Evolutionary conservation across 176 grass and related monocot genomes (phyloP), one percentile per base, ranked within the genome.

Genomic region (Bonia amplexicaulis): DNA sequence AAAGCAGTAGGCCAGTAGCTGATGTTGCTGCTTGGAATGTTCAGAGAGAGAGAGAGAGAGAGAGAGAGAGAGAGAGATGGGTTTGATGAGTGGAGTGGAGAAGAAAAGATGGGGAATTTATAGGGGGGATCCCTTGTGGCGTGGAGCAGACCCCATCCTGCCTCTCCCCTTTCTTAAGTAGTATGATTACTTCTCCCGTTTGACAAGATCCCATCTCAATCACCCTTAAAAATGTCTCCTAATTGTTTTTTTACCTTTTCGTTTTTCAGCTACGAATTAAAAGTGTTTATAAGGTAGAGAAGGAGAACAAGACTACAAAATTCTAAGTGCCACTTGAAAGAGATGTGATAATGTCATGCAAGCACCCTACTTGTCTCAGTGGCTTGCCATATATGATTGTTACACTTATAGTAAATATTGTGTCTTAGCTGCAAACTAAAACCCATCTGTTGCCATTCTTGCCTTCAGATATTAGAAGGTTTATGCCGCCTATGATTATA

Each of bases 31-130:
- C 71, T 62, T 60, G 44, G 31, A 70, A 45, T 47, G 11, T 19
- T 59, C 65, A 72, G 79, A 22, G 52, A n/a, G 60, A 46, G 80
- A 6, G 51, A 35, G 66, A 6, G 84, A n/a, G 60, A 71, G 79
- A 22, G 51, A 22, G 60, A 46, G 80, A 6, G 52, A 37, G 66
- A 6, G 84, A 46, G 42, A 22, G 76, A n/a, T 39, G 26, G 61
- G 42, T 22, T 71, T 85, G 89, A 75, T 85, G 82, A 91, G 85
- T 82, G 82, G 73, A 79, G 82, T 66, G 85, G 63, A 71, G 77
- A 85, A 66, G 82, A 89, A 87, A 89, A 88, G 83, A 55, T 14
- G 33, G 75, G 74, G 51, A 39, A 74, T 92, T 92, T 89, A 92
- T 92, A 92, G 84, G 31, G 31, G 31, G 31, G 90, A 39, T 48